These are phyloP conservation scores for Neurospora sp. DNA, from an alignment of 495 filamentous ascomycete genomes.

Conservation along the genomic window DNA sequence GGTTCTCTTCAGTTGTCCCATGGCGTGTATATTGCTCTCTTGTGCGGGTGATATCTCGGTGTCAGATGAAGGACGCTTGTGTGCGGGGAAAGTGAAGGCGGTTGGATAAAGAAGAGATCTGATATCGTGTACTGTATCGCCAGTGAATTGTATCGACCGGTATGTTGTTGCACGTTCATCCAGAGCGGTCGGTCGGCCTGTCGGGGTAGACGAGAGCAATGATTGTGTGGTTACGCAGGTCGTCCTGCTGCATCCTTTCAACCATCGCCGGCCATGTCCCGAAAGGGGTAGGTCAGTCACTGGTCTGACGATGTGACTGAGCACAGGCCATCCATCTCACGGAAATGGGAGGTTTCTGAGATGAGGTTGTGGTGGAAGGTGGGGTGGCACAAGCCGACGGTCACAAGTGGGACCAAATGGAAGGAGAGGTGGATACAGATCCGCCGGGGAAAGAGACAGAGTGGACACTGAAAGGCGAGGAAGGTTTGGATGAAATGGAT, in stretches of 20 bases:
- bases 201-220: not conserved
- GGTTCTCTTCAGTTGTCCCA: not conserved
- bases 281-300: not conserved
- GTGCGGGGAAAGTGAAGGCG: not conserved
- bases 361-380: not conserved
- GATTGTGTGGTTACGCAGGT: not conserved
- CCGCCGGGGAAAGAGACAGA: not conserved
- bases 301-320: not conserved
- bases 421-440: not conserved
- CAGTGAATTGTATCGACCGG: not conserved
- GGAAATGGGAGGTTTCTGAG: not conserved
- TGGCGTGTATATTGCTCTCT: not conserved
- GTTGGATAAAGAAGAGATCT: not conserved
- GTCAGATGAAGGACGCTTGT: not conserved
- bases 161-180: not conserved
- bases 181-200: not conserved
- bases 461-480: not conserved
- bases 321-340: not conserved
- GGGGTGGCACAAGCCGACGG: not conserved
- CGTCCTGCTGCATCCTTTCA: not conserved
- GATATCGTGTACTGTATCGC: not conserved
- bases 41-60: not conserved
- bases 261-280: not conserved
- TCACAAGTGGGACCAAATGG: not conserved
- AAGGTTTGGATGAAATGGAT: not conserved